phyloP scores from a whole-genome alignment of 352 stramenopile genomes.

The Phytophthora colocasiae region DNA sequence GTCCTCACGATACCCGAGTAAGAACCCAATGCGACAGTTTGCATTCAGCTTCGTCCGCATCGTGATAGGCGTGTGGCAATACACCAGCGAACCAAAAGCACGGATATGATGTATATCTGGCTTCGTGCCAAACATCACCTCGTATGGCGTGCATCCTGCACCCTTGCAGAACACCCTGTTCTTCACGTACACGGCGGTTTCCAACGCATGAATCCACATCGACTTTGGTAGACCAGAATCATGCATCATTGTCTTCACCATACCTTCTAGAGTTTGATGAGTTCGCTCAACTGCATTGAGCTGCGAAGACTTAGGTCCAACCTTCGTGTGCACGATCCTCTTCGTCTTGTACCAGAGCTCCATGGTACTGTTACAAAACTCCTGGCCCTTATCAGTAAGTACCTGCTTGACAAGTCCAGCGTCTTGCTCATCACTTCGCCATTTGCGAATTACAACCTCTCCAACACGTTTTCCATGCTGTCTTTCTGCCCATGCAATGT shows the following conservation, averaged over 20 bases:
- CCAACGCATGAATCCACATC: slow-evolving; percentile 1
- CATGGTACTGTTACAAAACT: slow-evolving; percentile 11
- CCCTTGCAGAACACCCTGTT: no score
- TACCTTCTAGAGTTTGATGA: not conserved
- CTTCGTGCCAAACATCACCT: no score
- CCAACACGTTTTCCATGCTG: slow-evolving; percentile 1
- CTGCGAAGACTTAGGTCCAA: slow-evolving; percentile 6
- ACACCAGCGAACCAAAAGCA: not conserved
- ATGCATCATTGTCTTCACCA: slow-evolving; percentile 18
- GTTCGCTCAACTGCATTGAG: slow-evolving; percentile 4
- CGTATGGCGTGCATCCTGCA: no score
- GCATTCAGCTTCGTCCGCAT: slow-evolving; percentile 5
- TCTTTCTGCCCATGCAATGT: slow-evolving; percentile 12
- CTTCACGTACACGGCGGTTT: not conserved
- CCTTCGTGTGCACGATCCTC: slow-evolving; percentile 13
- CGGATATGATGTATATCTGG: no score
- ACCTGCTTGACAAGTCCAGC: not conserved
- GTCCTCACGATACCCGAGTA: slow-evolving; percentile 1
- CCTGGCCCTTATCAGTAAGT: slow-evolving; percentile 2
- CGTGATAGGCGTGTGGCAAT: not conserved
- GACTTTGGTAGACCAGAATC: slow-evolving; percentile 5
- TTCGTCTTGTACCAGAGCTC: slow-evolving; percentile 10
- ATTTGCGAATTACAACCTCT: not conserved
- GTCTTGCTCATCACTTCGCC: not conserved
- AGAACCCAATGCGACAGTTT: slow-evolving; percentile 7